Evolutionary conservation across 2,329 filamentous ascomycete species (phyloP), one percentile per base, ranked within the genome.

Genomic region (Geosmithia flava): DNA sequence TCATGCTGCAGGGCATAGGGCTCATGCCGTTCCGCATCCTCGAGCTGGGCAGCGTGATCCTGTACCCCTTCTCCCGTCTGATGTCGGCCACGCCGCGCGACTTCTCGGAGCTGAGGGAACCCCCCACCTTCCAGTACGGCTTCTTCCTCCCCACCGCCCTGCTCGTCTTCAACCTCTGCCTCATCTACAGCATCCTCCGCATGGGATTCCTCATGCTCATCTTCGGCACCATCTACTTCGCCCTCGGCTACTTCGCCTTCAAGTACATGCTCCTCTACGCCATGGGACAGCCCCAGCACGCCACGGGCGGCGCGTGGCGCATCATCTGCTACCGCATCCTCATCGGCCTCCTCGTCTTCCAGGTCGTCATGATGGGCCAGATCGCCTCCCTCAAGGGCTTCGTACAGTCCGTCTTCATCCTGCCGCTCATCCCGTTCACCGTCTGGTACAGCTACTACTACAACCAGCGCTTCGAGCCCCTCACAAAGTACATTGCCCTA

Each of bases 211-310:
- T 85, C 47, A 85, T 97, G 13, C 77, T 95, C 16, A 71, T 90
- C 10, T 82, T 91, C 45, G 93, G 93, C 3, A 69, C 91, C 45
- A 70, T 87, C 13, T 98, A 94, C 64, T 95, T 94, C 57, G 62
- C 78, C 19, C 76, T 95, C 15, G 89, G 89, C 19, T 85, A 87
- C 62, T 91, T 91, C 60, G 86, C 87, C 30, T 94, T 95, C 76
- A 96, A 96, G 63, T 98, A 98, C 66, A 94, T 98, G 69, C 73
- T 98, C 4, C 74, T 98, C 4, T 98, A 98, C 63, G 89, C 93
- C 30, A 98, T 98, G 93, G 90, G 97, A 58, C 91, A 97, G 62
- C 86, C 88, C 16, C 88, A 94, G 59, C 89, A 95, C 61, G 88
- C 89, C 16, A 97, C 91, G 0, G 94, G 94, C 19, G 82, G 85